Conservation (phyloP, 148 eudicot species). For the Spergularia bocconei region DNA sequence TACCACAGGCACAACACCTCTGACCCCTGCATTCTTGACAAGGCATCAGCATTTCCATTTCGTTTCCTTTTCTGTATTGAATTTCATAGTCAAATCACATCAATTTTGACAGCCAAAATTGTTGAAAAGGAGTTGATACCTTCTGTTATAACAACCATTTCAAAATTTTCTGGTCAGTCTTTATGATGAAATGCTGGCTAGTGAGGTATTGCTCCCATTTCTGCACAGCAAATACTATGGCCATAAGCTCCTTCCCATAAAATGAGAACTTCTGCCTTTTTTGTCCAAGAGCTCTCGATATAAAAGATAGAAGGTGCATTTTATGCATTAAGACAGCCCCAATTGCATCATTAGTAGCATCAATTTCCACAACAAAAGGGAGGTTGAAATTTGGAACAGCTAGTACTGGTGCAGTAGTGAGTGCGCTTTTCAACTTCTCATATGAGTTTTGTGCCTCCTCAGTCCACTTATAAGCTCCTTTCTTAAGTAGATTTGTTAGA, state of each 20-base stretch:
- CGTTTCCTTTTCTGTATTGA: not conserved
- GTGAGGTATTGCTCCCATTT: slow-evolving; percentile 14
- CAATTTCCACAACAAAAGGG: not conserved
- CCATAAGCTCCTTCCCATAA: slow-evolving; percentile 18
- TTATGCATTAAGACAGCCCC: not conserved
- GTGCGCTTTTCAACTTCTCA: not conserved
- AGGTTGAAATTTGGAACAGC: not conserved
- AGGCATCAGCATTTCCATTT: not conserved
- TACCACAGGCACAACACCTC: not conserved
- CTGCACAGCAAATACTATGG: not conserved
- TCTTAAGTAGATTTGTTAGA: not conserved
- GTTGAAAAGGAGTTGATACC: too few species aligned
- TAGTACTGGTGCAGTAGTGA: not conserved
- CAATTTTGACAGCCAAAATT: too few species aligned
- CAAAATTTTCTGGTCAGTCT: too few species aligned
- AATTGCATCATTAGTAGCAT: not conserved
- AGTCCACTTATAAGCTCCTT: not conserved
- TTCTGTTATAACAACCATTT: too few species aligned
- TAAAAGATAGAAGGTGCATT: slow-evolving; percentile 8
- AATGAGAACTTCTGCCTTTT: not conserved
- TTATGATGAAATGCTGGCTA: too few species aligned
- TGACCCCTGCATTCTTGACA: not conserved
- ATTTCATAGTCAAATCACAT: too few species aligned
- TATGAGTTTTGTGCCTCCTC: not conserved
- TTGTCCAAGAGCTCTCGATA: not conserved